Evolutionary conservation across 1,139 yeast genomes (phyloP), one percentile per base, ranked within the genome.

Genomic region (Candida glucosophila): DNA sequence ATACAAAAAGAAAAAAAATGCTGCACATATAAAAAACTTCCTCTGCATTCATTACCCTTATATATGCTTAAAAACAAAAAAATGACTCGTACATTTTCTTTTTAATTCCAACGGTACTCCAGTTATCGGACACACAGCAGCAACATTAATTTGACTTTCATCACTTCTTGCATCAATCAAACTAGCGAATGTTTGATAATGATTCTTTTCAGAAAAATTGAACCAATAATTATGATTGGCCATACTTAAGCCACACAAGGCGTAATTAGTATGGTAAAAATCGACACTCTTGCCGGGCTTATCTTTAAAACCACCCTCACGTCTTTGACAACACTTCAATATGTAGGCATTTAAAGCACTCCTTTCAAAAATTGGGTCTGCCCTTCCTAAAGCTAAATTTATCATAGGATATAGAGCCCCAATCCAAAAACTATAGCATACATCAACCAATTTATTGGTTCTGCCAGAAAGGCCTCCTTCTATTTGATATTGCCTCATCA

Each of bases 351-450:
- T 68, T 22, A 90, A 53, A 0, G 73, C 75, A 6, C 58, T 58
- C 40, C 76, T 58, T 49, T 73, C 56, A 34, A 77, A 67, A 27
- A 77, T 38, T 25, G 47, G 28, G 2, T 27, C 25, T 3, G 42
- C 42, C 0, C 29, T 25, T 0, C 44, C 50, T 19, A 6, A 19
- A 1, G 77, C 47, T 1, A 67, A 55, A 32, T 82, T 90, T 7
- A 85, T 41, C 21, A 88, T 52, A 0, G 83, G 75, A 37, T 69
- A 63, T 23, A 77, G 46, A 0, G 85, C 93, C 1, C 98, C 98
- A 2, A 88, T 78, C 98, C 98, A 90, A 49, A 81, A 92, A 43
- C 88, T 75, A 49, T 92, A 92, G 50, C 99, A 92, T 0, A 94
- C 95, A 50, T 92, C 99, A 1, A 90, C 97, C 22, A 92, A 63